Percentiles rank a stretch among this genome's conserved stretches.
Conservation (phyloP, 2,329 filamentous ascomycete genomes). For the Pestalotiopsis sp. region DNA sequence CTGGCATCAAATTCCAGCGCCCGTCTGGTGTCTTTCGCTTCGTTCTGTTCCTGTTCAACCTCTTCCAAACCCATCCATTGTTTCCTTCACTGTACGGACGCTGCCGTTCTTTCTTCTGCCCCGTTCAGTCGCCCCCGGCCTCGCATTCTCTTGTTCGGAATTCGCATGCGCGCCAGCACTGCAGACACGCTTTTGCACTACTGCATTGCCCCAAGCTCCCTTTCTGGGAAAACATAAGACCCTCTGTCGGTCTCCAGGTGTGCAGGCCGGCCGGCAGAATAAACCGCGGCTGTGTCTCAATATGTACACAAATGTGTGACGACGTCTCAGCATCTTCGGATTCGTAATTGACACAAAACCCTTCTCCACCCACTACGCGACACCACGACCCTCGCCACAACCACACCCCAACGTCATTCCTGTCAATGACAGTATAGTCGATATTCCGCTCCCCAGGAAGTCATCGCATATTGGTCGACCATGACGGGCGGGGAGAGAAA, state of each 20-base stretch:
- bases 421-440: neutral
- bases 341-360: constrained; percentile 1
- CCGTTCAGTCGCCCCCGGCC: neutral
- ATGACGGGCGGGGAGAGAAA: constrained; percentile 67
- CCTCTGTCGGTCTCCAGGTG: neutral
- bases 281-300: constrained; percentile 3
- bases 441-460: neutral
- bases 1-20: constrained; percentile 10
- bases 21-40: neutral
- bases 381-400: neutral
- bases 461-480: neutral
- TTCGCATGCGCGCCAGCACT: neutral
- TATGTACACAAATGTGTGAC: constrained; percentile 9
- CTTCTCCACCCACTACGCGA: neutral
- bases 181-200: neutral
- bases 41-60: neutral
- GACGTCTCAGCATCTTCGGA: neutral
- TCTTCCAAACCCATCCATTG: neutral
- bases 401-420: neutral
- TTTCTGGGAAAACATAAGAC: neutral
- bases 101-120: no score
- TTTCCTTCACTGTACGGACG: no score
- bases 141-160: neutral
- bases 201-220: neutral
- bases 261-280: neutral